Percentiles rank a stretch among this genome's conserved stretches.
Evolutionary conservation across 176 grass and related monocot species (phyloP).

Genomic region (Phoenix dactylifera): DNA sequence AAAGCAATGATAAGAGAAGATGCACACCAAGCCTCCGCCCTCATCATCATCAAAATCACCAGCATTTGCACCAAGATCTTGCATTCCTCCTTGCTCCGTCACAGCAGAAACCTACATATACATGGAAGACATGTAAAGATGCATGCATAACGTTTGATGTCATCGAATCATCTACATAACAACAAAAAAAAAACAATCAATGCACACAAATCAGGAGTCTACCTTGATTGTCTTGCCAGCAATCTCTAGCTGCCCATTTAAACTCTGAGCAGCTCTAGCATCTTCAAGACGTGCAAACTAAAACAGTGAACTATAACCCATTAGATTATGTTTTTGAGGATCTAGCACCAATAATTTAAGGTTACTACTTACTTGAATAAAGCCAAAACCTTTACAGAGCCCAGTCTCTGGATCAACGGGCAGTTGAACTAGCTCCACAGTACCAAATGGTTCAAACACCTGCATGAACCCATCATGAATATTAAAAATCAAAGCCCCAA

Average conservation of each 20-base stretch:
- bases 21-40: slow-evolving; percentile 8
- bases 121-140: too few relatives aligned
- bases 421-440: slow-evolving; percentile 15
- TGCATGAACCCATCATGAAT: neutral
- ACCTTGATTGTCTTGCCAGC: slow-evolving; percentile 15
- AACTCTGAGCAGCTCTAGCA: slow-evolving; percentile 13
- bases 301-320: neutral
- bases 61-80: slow-evolving; percentile 9
- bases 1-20: too few relatives aligned
- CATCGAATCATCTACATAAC: too few relatives aligned
- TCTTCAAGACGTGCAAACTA: slow-evolving; percentile 16
- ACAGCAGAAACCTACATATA: slow-evolving; percentile 16
- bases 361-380: slow-evolving; percentile 11
- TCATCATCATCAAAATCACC: slow-evolving; percentile 21
- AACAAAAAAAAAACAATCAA: too few relatives aligned
- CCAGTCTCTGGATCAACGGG: slow-evolving; percentile 12
- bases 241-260: slow-evolving; percentile 17
- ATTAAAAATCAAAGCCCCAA: too few relatives aligned
- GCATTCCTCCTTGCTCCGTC: slow-evolving; percentile 10
- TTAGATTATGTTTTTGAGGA: neutral
- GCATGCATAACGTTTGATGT: too few relatives aligned
- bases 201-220: too few relatives aligned
- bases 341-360: neutral
- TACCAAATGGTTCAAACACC: slow-evolving; percentile 19
- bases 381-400: slow-evolving; percentile 15